Evolutionary conservation across 2,329 filamentous ascomycete genomes (phyloP).

Genomic region (Phialophora expanda): DNA sequence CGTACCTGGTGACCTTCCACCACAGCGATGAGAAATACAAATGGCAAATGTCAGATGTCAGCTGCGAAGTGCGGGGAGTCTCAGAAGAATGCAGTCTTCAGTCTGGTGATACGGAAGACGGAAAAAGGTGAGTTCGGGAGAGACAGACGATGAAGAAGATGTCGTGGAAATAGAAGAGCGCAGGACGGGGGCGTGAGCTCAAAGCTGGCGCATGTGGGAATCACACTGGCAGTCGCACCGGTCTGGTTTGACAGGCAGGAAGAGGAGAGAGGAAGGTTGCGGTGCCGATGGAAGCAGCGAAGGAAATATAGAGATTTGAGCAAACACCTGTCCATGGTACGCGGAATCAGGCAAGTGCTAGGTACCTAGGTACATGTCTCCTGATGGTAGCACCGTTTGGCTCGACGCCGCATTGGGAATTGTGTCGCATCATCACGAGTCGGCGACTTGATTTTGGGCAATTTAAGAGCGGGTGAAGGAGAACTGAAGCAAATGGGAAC

Average conservation of each 20-base stretch:
- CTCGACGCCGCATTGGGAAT: not conserved
- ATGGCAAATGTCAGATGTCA: constrained; percentile 23
- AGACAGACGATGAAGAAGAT: constrained; percentile 21
- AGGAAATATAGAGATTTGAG: constrained; percentile 9
- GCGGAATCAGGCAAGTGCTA: not conserved
- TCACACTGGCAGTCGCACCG: constrained; percentile 3
- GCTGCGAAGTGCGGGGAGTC: constrained; percentile 15
- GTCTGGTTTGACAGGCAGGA: constrained; percentile 9
- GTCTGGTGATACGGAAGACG: constrained; percentile 1
- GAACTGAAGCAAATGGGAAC: not conserved
- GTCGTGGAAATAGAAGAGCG: constrained; percentile 4
- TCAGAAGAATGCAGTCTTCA: not conserved
- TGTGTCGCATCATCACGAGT: not conserved
- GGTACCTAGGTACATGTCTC: constrained; percentile 11
- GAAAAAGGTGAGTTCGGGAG: constrained; percentile 7
- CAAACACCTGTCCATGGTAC: not conserved
- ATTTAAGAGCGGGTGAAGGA: not conserved
- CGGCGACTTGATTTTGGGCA: not conserved
- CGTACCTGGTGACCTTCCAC: constrained; percentile 11
- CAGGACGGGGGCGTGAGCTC: not conserved
- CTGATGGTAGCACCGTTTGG: not conserved
- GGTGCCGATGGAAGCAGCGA: constrained; percentile 10
- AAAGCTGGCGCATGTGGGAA: not conserved
- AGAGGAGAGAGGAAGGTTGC: constrained; percentile 3
- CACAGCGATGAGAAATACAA: constrained; percentile 14